Conservation (phyloP, 2,329 filamentous ascomycete species). For the Xylariomycetidae sp. region DNA sequence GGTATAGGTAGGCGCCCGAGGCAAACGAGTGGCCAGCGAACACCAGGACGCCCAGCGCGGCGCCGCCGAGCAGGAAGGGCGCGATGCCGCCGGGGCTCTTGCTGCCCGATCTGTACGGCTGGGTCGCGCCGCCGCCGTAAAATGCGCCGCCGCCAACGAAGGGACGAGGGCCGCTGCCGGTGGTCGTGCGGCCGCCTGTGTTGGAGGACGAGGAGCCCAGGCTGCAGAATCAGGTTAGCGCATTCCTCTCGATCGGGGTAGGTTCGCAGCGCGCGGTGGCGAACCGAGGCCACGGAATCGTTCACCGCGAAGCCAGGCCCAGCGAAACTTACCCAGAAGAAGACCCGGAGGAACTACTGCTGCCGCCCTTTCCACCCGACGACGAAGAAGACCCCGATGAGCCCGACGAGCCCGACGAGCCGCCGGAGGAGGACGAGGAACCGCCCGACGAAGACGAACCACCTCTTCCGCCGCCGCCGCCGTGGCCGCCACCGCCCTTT, state of each 20-base stretch:
- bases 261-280: no score
- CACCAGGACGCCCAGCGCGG: slow-evolving; percentile 49
- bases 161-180: slow-evolving; percentile 52
- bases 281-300: no score
- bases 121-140: slow-evolving; percentile 59
- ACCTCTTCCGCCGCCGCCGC: slow-evolving; percentile 25
- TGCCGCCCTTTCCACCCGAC: background rate
- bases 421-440: slow-evolving; percentile 8
- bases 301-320: slow-evolving; percentile 4
- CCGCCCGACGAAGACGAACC: slow-evolving; percentile 10
- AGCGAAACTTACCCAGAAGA: slow-evolving; percentile 1
- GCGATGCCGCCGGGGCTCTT: slow-evolving; percentile 43
- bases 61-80: slow-evolving; percentile 42
- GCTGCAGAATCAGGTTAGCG: no score
- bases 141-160: slow-evolving; percentile 56
- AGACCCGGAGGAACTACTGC: background rate
- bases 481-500: slow-evolving; percentile 53
- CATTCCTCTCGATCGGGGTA: no score
- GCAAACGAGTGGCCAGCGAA: slow-evolving; percentile 39
- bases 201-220: slow-evolving; percentile 30
- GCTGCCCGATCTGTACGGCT: slow-evolving; percentile 55
- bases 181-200: slow-evolving; percentile 45
- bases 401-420: slow-evolving; percentile 19
- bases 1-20: slow-evolving; percentile 48
- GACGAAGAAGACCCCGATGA: slow-evolving; percentile 3